Evolutionary conservation across 176 grass and related monocot genomes (phyloP).

Genomic region (Lolium perenne): DNA sequence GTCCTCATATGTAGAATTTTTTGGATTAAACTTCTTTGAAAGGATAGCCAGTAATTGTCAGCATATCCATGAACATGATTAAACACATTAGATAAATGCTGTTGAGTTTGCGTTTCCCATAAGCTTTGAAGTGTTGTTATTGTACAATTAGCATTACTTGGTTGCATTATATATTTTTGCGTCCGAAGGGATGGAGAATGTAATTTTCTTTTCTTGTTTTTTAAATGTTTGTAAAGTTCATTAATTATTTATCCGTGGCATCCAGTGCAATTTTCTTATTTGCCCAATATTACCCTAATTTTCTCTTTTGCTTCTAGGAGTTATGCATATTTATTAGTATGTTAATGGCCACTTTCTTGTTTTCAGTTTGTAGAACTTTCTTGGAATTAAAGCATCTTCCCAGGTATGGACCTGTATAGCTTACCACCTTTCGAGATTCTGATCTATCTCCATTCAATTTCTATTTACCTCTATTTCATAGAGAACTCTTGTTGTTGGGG

Average conservation of each 20-base stretch:
- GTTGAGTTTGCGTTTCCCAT: background rate
- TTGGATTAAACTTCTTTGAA: constrained; percentile 16
- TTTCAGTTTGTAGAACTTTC: constrained; percentile 94
- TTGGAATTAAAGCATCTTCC: constrained; percentile 74
- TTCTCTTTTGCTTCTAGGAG: background rate
- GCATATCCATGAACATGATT: background rate
- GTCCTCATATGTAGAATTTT: constrained; percentile 18
- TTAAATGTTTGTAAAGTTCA: constrained; percentile 23
- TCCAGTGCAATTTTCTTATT: background rate
- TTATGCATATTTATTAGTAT: constrained; percentile 22
- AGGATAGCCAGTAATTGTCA: constrained; percentile 19
- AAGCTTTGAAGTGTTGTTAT: constrained; percentile 14
- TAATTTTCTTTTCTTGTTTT: background rate
- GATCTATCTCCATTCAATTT: constrained; percentile 6
- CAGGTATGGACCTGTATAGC: constrained; percentile 48
- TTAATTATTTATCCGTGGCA: background rate
- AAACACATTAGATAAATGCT: constrained; percentile 8
- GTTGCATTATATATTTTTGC: background rate
- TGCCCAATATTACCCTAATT: constrained; percentile 8
- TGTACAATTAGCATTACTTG: constrained; percentile 9
- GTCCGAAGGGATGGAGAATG: background rate
- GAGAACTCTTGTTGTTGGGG: background rate
- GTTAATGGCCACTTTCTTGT: constrained; percentile 32
- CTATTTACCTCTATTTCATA: constrained; percentile 15
- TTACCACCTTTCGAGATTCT: constrained; percentile 20